Evolutionary conservation across 345 rosid species (phyloP), one percentile per base, ranked within the genome.

Genomic region (Citrus unshiu): DNA sequence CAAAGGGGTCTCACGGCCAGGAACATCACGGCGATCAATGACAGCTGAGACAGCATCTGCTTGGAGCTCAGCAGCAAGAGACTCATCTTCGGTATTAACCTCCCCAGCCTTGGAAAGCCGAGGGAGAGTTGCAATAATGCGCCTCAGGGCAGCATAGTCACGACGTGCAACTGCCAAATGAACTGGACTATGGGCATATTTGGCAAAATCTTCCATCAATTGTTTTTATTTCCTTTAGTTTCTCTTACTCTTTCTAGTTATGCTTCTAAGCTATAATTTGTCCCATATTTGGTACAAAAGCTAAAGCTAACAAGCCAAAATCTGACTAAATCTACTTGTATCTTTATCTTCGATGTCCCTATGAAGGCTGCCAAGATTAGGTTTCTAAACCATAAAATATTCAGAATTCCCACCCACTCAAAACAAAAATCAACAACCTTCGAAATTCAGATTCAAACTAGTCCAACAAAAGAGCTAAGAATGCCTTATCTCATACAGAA

Each of bases 1-100:
- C 84, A 96, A 86, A n/a, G 98, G 97, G 37, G 99, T 96, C 83
- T 96, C 99, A 13, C 99, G 92, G 29, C 90, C 92, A 35, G 95
- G 97, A 61, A 94, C 99, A 85, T 97, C 98, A 49, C 99, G 93
- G 1, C 93, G 81, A 84, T 94, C 98, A 77, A 94, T 90, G 22
- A 87, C 86, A 57, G 91, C 88, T 0, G 98, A 82, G 24, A 97
- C 86, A 75, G 98, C 85, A 85, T 93, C 98, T 49, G 99, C 98
- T 65, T 70, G 85, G 59, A 75, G 76, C 85, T 97, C 99, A 8
- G 93, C 89, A 60, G 83, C 93, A 13, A 94, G 80, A 29, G 98
- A 96, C 76, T 93, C 93, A 24, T 84, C 91, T 82, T 94, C 99
- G 12, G 83, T 89, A 68, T 84, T 90, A 60, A 97, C 93, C 75